Evolutionary conservation across 352 stramenopile species (phyloP), one percentile per base, ranked within the genome.

Genomic region (Thalassiosira sp.): DNA sequence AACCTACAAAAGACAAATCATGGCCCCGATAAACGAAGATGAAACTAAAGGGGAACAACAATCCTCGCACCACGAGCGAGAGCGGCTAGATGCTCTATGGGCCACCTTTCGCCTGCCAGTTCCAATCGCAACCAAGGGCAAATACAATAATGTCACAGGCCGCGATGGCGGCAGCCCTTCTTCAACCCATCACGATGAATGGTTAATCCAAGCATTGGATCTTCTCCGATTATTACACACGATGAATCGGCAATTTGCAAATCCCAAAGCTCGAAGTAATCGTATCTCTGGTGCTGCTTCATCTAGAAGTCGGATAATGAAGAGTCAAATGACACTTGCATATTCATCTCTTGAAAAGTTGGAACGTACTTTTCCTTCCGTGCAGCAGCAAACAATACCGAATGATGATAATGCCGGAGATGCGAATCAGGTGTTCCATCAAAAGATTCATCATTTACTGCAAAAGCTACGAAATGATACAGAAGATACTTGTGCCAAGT

Each of bases 81-180:
- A 52, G n/a, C 28, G 60, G 3, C 20, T 77, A 5, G 24, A 70
- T 46, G 35, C 57, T 15, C 48, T 72, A 31, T 79, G 60, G 52
- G 48, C 45, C 27, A 73, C 24, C 3, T 79, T 79, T 56, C 71
- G 61, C 11, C 45, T 79, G 10, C 61, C 71, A 31, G 48, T 79
- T 28, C 71, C 71, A 25, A 46, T 72, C 18, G 22, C 48, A 15
- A 27, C 11, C 5, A 33, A 57, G 11, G 24, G 16, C 13, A 70
- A 45, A 51, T 10, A 42, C 16, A 27, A 45, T 25, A 46, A 28
- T 37, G n/a, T n/a, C n/a, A n/a, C n/a, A n/a, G n/a, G n/a, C n/a
- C 0, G 48, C 46, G 16, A 53, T n/a, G 16, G n/a, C 24, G 13
- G 25, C 5, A 40, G 25, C 20, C 33, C 52, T 20, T 58, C 51